Base-by-base conservation (phyloP, 441 rosid species). In the Populus hybrid region DNA sequence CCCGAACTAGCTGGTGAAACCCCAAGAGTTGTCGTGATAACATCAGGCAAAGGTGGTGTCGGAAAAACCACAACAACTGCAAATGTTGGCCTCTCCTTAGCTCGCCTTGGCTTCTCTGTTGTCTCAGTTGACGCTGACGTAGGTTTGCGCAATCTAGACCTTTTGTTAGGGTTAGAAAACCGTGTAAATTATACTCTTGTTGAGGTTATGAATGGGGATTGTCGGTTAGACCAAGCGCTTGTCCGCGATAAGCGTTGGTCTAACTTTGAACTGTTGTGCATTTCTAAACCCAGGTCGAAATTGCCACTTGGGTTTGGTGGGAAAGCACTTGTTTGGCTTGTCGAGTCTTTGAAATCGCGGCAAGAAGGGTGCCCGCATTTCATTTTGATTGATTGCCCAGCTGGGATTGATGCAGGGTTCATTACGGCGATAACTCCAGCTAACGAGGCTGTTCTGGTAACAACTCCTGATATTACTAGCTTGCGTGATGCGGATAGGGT, bases 11-110 rank as follows among this genome's bases (percentile, higher is more conserved):
- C 99, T 74, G 99, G 98, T 20, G 94, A 93, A 40, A 95, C 97
- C 10, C 97, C 97, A 8, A 93, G 99, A 2, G 93, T 95, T n/a
- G 97, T 92, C 23, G 99, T 95, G 4, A 95, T 93, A 73, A 95
- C 98, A 74, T 95, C 98, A 70, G 99, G 99, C 1, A 95, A 93
- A 86, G 98, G 98, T 12, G 99, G 98, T 8, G 98, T 95, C 69
- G 98, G 98, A 0, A 95, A 95, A 80, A 93, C 99, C 2, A 93
- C 99, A 3, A 91, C 99, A 78, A 93, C 99, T 11, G 97, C 98
- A 28, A 94, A 95, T 46, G 90, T 93, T 10, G 97, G 98, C 6
- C 96, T 95, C 84, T 93, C 99, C 34, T 85, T 95, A 1, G 97
- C 99, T 59, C 93, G 98, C 26, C 86, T 92, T 18, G 98, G 99